Evolutionary conservation across 352 stramenopile species (phyloP).

Genomic region (Phytophthora hibernalis): DNA sequence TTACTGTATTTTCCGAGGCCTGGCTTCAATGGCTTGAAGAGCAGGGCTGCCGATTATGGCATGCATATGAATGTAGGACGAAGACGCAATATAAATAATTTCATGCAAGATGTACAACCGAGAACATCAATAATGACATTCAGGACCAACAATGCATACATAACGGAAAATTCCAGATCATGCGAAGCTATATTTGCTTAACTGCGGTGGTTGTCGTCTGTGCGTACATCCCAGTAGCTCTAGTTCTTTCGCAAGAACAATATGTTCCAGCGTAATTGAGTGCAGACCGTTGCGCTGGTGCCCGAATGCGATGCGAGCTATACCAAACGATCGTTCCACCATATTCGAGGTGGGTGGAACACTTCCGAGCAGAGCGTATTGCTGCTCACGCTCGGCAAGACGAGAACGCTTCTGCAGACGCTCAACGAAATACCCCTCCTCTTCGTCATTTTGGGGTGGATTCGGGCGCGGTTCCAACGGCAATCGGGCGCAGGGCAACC

Average conservation of each 20-base stretch:
- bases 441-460: neutral
- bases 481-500: neutral
- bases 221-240: constrained; percentile 10
- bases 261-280: constrained; percentile 11
- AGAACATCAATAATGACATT: constrained; percentile 11
- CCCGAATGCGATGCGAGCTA: constrained; percentile 11
- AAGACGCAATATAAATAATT: constrained; percentile 8
- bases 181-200: neutral
- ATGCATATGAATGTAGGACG: constrained; percentile 1
- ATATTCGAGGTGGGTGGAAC: constrained; percentile 20
- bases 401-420: constrained; percentile 5
- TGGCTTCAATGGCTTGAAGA: too few relatives aligned
- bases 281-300: constrained; percentile 13
- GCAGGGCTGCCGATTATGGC: constrained; percentile 13
- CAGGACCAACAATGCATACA: constrained; percentile 1
- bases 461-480: neutral
- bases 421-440: constrained; percentile 12
- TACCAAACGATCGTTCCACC: constrained; percentile 16
- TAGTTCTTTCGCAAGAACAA: constrained; percentile 19
- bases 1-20: too few relatives aligned
- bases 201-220: constrained; percentile 1
- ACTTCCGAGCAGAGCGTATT: constrained; percentile 5
- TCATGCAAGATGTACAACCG: neutral
- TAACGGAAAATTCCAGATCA: constrained; percentile 8
- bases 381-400: neutral